phyloP scores from a whole-genome alignment of 164 flowering plant species.

The Umbellularia californica region DNA sequence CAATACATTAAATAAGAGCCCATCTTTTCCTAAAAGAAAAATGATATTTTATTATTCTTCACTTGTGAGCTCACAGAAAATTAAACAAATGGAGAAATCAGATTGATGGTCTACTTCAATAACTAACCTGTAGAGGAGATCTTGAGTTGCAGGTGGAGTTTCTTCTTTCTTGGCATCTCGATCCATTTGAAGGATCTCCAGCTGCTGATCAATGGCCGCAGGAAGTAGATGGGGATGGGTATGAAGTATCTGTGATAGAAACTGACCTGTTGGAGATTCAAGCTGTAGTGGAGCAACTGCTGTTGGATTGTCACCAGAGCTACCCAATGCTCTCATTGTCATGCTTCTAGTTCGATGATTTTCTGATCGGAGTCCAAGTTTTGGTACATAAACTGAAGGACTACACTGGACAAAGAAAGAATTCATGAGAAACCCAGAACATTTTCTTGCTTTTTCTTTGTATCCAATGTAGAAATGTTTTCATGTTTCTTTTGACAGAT shows the following conservation, averaged over 20 bases:
- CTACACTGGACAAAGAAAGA: slow-evolving; percentile 34
- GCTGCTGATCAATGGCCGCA: slow-evolving; percentile 88
- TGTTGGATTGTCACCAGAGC: slow-evolving; percentile 33
- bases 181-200: slow-evolving; percentile 66
- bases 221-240: slow-evolving; percentile 85
- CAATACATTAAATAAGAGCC: too few relatives aligned
- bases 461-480: too few relatives aligned
- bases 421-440: slow-evolving; percentile 8
- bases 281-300: slow-evolving; percentile 70
- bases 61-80: too few relatives aligned
- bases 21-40: too few relatives aligned
- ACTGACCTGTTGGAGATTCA: slow-evolving; percentile 84
- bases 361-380: slow-evolving; percentile 27
- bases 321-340: slow-evolving; percentile 51
- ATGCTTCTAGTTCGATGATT: slow-evolving; percentile 37
- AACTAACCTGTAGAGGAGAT: slow-evolving; percentile 53
- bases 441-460: too few relatives aligned
- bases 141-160: slow-evolving; percentile 39
- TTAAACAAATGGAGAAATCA: too few relatives aligned
- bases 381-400: slow-evolving; percentile 33
- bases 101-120: too few relatives aligned
- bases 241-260: slow-evolving; percentile 68
- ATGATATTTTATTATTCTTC: too few relatives aligned
- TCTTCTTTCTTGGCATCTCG: slow-evolving; percentile 51
- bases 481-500: neutral